Conservation (phyloP, 441 rosid species). For the Syzygium syzygioides region DNA sequence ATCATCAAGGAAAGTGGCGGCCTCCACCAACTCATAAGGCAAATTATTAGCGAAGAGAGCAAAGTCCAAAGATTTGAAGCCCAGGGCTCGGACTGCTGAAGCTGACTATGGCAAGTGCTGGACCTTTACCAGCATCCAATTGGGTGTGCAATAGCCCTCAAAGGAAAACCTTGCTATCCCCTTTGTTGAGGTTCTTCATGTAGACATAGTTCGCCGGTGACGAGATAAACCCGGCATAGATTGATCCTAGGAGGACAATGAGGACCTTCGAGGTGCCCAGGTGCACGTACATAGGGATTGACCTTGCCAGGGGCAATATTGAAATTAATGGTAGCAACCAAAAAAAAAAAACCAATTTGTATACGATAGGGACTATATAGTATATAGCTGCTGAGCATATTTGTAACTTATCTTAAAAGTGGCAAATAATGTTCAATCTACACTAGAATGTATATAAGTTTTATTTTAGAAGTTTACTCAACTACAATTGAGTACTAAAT, state of each 20-base stretch:
- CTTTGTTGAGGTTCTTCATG: conserved; percentile 1
- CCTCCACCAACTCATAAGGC: neutral
- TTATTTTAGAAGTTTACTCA: too few species aligned
- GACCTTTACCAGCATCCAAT: neutral
- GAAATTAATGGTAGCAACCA: neutral
- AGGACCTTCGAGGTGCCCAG: neutral
- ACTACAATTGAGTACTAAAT: too few species aligned
- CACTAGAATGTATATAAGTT: too few species aligned
- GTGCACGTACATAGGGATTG: neutral
- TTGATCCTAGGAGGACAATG: neutral
- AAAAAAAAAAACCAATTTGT: too few species aligned
- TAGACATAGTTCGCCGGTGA: neutral
- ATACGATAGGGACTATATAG: neutral
- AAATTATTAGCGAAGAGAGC: neutral
- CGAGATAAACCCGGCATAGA: neutral
- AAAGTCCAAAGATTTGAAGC: neutral
- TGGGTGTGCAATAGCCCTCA: neutral
- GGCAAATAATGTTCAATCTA: too few species aligned
- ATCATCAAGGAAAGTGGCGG: neutral
- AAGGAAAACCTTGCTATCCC: neutral
- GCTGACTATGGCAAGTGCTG: neutral
- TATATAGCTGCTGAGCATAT: neutral
- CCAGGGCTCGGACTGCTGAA: neutral
- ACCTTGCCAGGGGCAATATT: neutral
- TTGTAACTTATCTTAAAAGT: neutral